Conservation (phyloP, 345 rosid genomes). For the Erysimum cheiranthoides region DNA sequence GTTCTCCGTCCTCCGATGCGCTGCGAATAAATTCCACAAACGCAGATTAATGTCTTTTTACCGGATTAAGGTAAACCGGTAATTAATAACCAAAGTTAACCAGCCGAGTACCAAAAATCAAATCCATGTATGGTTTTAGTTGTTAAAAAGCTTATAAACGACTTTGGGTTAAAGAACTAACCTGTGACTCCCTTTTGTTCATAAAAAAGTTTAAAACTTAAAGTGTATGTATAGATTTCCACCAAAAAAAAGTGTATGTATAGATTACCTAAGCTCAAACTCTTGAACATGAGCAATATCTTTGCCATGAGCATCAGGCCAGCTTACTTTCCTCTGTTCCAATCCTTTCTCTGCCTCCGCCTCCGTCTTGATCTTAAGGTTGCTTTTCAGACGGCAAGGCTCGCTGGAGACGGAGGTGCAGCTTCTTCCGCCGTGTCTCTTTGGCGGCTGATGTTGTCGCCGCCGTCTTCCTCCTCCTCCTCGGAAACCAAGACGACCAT, state of each 20-base stretch:
- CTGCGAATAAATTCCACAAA: slow-evolving; percentile 40
- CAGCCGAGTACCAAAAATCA: too few species aligned
- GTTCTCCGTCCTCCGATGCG: slow-evolving; percentile 67
- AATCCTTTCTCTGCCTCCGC: slow-evolving; percentile 36
- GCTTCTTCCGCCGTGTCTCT: slow-evolving; percentile 33
- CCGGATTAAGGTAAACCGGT: slow-evolving; percentile 14
- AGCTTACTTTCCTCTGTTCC: slow-evolving; percentile 70
- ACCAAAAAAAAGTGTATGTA: too few species aligned
- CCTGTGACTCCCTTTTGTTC: too few species aligned
- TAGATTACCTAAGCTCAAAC: slow-evolving; percentile 69
- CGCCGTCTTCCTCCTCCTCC: slow-evolving; percentile 52
- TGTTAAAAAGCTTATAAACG: too few species aligned
- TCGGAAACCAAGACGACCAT: slow-evolving; percentile 41
- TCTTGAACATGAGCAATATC: slow-evolving; percentile 82
- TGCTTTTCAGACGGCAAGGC: slow-evolving; percentile 58
- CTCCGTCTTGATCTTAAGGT: slow-evolving; percentile 52
- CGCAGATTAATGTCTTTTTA: slow-evolving; percentile 14
- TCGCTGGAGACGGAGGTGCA: slow-evolving; percentile 46
- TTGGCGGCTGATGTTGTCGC: slow-evolving; percentile 30
- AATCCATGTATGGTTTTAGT: too few species aligned
- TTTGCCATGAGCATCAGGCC: slow-evolving; percentile 81
- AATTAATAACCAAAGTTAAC: not conserved
- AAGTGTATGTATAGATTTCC: slow-evolving; percentile 25
- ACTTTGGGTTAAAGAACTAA: too few species aligned
- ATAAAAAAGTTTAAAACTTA: too few species aligned